Evolutionary conservation across 805 yeast species (phyloP).

Genomic region (Saturnispora zaruensis): DNA sequence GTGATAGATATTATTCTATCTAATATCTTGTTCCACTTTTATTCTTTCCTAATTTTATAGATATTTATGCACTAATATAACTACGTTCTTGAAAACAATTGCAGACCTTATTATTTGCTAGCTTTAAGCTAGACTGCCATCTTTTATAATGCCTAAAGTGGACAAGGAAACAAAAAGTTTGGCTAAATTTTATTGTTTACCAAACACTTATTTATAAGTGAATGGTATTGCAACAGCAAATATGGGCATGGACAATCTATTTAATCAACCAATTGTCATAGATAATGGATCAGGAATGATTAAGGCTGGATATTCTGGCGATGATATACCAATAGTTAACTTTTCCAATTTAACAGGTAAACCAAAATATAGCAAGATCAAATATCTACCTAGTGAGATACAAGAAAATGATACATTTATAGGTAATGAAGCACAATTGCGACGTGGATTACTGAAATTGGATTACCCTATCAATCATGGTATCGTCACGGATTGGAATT

Average conservation of each 20-base stretch:
- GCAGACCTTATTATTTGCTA: neutral
- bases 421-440: slow-evolving; percentile 66
- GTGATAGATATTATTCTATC: slow-evolving; percentile 93
- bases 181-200: neutral
- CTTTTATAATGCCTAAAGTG: no score
- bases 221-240: neutral
- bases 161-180: no score
- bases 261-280: slow-evolving; percentile 68
- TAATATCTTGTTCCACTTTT: slow-evolving; percentile 24
- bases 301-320: slow-evolving; percentile 91
- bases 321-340: slow-evolving; percentile 62
- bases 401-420: slow-evolving; percentile 56
- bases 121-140: no score
- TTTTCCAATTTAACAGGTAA: slow-evolving; percentile 65
- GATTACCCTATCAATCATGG: slow-evolving; percentile 77
- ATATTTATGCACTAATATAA: neutral
- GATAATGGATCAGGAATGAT: slow-evolving; percentile 81
- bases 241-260: slow-evolving; percentile 23
- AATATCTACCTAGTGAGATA: slow-evolving; percentile 50
- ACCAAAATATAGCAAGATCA: slow-evolving; percentile 70
- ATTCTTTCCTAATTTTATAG: neutral
- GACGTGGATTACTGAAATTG: slow-evolving; percentile 68
- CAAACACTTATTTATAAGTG: neutral
- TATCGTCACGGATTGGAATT: slow-evolving; percentile 71
- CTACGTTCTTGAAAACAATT: neutral